Base-by-base conservation (phyloP, 352 stramenopile genomes). In the Thraustochytrium striatum region DNA sequence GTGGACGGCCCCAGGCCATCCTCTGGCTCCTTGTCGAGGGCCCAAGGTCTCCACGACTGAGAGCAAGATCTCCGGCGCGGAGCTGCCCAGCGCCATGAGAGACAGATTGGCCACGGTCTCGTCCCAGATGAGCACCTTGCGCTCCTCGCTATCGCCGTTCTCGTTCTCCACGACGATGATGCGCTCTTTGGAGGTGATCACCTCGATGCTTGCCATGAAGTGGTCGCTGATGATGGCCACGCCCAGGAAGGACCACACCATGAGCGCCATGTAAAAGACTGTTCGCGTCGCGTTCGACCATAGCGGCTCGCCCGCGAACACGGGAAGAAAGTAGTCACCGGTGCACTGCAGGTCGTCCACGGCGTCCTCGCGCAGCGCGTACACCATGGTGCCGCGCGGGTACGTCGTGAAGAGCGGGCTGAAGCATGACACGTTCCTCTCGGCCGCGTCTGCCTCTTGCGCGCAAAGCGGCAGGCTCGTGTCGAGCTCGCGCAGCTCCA, bases 71-170 rank as follows among this genome's bases (percentile, higher is more conserved):
- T 87, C 84, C 1, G 84, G 84, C 41, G 84, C 83, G 28, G 81
- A 86, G 35, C 82, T 86, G 9, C 84, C 84, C 2, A 87, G 82
- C 16, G 84, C 84, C 84, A 87, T 87, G 58, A 87, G 82, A 5
- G 84, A 85, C 21, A 87, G 68, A 69, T 87, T 87, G 25, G 84
- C 84, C 9, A 87, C 79, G 25, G 83, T 87, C 32, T 82, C 73
- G 61, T 87, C 85, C 84, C 84, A 87, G 25, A 86, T 59, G 47
- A 85, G 35, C 2, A 82, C 68, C 8, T 32, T 50, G 9, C 52
- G 55, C 58, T 80, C 70, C 21, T 72, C 70, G 21, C 32, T 19
- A 28, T 80, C 58, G 33, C 70, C 70, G 33, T 81, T 30, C 30
- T 82, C 52, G 35, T 82, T 81, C n/a, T 57, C 16, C 41, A 79